phyloP scores from a whole-genome alignment of 2,329 filamentous ascomycete genomes.

The Fusarium guadeloupense region DNA sequence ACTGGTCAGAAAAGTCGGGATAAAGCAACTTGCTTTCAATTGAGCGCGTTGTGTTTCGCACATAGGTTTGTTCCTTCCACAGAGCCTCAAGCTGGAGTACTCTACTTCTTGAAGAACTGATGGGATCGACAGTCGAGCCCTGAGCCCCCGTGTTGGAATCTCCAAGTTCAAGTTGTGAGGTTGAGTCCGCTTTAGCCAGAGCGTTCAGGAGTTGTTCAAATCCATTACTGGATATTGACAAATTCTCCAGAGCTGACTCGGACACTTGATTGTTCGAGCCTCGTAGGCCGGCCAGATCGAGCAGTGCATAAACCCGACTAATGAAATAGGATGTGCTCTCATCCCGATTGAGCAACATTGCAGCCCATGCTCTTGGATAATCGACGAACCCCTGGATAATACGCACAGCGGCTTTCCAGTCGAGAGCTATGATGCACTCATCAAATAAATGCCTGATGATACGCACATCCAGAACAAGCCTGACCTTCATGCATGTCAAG shows the following conservation, averaged over 20 bases:
- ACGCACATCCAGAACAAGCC: slow-evolving; percentile 45
- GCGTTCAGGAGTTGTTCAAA: slow-evolving; percentile 39
- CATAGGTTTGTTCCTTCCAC: slow-evolving; percentile 45
- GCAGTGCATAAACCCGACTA: slow-evolving; percentile 46
- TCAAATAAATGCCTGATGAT: slow-evolving; percentile 53
- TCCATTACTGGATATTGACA: slow-evolving; percentile 39
- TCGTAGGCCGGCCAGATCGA: slow-evolving; percentile 50
- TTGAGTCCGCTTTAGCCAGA: slow-evolving; percentile 26
- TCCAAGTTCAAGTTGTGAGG: slow-evolving; percentile 8
- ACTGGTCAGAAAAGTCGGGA: slow-evolving; percentile 39
- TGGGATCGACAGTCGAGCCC: not conserved
- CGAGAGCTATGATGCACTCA: slow-evolving; percentile 53
- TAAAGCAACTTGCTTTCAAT: slow-evolving; percentile 51
- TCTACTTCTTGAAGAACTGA: slow-evolving; percentile 36
- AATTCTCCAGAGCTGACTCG: slow-evolving; percentile 32
- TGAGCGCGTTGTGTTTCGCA: slow-evolving; percentile 43
- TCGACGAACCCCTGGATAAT: slow-evolving; percentile 45
- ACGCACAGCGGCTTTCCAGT: slow-evolving; percentile 50
- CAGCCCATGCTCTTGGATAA: slow-evolving; percentile 40
- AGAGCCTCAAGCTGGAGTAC: slow-evolving; percentile 49
- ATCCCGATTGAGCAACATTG: slow-evolving; percentile 38
- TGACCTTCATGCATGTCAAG: slow-evolving; percentile 50
- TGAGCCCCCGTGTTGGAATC: not conserved
- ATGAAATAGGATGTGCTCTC: slow-evolving; percentile 41
- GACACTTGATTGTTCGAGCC: slow-evolving; percentile 3